Evolutionary conservation across 345 rosid genomes (phyloP).

Genomic region (Eucalyptus pauciflora): DNA sequence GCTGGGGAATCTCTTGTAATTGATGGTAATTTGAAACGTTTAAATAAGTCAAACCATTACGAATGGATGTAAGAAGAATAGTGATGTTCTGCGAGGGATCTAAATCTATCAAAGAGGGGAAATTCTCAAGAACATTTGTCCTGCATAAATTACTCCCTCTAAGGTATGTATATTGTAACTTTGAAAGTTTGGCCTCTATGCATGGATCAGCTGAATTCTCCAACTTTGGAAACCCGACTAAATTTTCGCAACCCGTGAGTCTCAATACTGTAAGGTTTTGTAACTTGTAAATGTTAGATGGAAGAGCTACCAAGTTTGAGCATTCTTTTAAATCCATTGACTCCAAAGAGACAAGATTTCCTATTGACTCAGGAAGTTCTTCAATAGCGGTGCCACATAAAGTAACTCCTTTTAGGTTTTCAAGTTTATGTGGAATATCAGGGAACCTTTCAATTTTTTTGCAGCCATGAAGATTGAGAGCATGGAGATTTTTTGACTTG

Average conservation of each 20-base stretch:
- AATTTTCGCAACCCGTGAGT: rapidly evolving
- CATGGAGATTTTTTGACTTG: rapidly evolving
- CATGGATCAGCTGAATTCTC: not conserved
- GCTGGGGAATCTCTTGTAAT: not conserved
- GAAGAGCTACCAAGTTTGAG: not conserved
- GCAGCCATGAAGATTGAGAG: rapidly evolving
- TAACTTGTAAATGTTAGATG: not conserved
- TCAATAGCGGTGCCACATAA: rapidly evolving
- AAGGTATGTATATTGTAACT: rapidly evolving
- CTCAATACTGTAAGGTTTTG: rapidly evolving
- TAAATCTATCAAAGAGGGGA: rapidly evolving
- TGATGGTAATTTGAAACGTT: rapidly evolving
- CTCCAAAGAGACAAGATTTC: not conserved
- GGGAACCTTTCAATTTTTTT: not conserved
- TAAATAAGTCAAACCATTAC: rapidly evolving
- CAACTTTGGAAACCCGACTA: not conserved
- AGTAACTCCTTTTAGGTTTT: rapidly evolving
- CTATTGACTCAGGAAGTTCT: not conserved
- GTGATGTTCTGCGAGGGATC: rapidly evolving
- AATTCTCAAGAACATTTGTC: not conserved
- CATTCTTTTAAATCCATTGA: rapidly evolving
- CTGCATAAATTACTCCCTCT: rapidly evolving
- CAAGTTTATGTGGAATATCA: not conserved
- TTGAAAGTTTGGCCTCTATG: not conserved
- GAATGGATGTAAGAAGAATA: not conserved